Evolutionary conservation across 2,329 filamentous ascomycete genomes (phyloP), one percentile per base, ranked within the genome.

Genomic region (Cladosporium sp.): DNA sequence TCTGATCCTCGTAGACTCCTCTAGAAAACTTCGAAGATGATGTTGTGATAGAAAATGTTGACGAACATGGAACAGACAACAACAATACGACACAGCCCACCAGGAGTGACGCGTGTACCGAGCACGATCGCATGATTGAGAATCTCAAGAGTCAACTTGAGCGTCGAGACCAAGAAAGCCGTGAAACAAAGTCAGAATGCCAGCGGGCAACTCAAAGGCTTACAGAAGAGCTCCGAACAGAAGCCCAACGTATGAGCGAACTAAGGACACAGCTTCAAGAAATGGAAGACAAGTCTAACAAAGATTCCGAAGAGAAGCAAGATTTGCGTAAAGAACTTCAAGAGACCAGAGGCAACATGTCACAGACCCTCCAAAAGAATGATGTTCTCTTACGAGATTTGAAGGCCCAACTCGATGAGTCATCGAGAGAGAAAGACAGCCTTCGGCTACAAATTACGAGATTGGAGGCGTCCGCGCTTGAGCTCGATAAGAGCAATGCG

Each of bases 41-140:
- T 29, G 25, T 52, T 19, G 16, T 16, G 13, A 42, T 42, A 42
- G n/a, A 42, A 16, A 18, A 60, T 7, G 53, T 27, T 15, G 22
- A 42, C n/a, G 25, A 42, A 13, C 13, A 29, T 3, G 39, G 15
- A 42, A 7, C 15, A 42, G 25, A 19, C 19, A 18, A 9, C 16
- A 60, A 39, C 55, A 53, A 11, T 56, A 49, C 38, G 43, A n/a
- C n/a, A n/a, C 13, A 42, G 18, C 12, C 12, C 15, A 7, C 39
- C 8, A 15, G 12, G 7, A 42, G 25, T 11, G 39, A 42, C 12
- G 39, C 19, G 30, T 15, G n/a, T 7, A 8, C 12, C n/a, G 22
- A 42, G 25, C 22, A 42, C 11, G 39, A 42, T 29, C 22, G 18
- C n/a, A 42, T 42, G 39, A 30, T 42, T 7, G 39, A 16, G 30